Conservation (phyloP, 2,329 filamentous ascomycete species). For the Leptodontidium sp. region DNA sequence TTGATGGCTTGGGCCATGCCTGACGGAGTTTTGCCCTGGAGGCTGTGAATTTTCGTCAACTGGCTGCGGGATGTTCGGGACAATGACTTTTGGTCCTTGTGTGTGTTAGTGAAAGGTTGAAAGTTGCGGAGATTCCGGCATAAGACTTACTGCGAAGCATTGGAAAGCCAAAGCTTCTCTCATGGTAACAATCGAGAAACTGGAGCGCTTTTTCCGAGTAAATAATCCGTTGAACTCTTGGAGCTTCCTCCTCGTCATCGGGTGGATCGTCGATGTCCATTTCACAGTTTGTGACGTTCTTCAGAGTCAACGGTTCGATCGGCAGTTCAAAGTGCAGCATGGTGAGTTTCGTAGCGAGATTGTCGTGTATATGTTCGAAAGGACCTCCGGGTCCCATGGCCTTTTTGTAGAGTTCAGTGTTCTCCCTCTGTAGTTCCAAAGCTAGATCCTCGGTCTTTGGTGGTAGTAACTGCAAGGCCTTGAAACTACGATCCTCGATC, state of each 20-base stretch:
- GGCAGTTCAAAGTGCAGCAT: slow-evolving; percentile 46
- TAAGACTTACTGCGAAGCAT: slow-evolving; percentile 41
- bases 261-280: slow-evolving; percentile 31
- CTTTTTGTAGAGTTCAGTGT: slow-evolving; percentile 33
- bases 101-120: slow-evolving; percentile 12
- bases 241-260: slow-evolving; percentile 27
- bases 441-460: slow-evolving; percentile 19
- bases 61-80: not conserved
- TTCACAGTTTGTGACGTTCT: slow-evolving; percentile 38
- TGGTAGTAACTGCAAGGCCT: slow-evolving; percentile 26
- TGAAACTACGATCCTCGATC: not conserved
- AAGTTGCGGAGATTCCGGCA: slow-evolving; percentile 40
- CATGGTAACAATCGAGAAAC: slow-evolving; percentile 43
- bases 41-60: not conserved
- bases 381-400: slow-evolving; percentile 15
- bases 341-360: slow-evolving; percentile 44
- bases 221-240: slow-evolving; percentile 36
- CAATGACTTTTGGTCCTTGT: slow-evolving; percentile 29
- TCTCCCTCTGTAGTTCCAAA: slow-evolving; percentile 34
- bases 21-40: not conserved
- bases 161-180: slow-evolving; percentile 41
- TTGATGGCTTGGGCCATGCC: not conserved
- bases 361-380: slow-evolving; percentile 37
- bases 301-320: slow-evolving; percentile 40
- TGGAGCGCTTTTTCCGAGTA: slow-evolving; percentile 42